Conservation (phyloP, 306 rosid species). For the Quercus robur region DNA sequence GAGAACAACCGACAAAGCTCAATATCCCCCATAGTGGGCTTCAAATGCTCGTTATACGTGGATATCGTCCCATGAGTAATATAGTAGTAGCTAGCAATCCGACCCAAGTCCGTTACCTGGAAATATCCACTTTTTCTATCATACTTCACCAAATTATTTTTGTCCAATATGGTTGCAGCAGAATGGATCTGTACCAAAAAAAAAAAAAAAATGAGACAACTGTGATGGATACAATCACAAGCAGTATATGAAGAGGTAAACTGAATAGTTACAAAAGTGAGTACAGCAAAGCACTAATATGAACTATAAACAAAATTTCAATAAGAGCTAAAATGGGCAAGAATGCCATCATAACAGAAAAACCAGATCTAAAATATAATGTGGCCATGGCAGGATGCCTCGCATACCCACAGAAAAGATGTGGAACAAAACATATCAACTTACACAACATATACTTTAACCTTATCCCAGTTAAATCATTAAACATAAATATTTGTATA, state of each 20-base stretch:
- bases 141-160: conserved; percentile 85
- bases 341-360: not conserved
- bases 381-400: not conserved
- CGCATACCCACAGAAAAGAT: not conserved
- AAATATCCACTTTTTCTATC: conserved; percentile 95
- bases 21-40: conserved; percentile 94
- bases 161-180: conserved; percentile 79
- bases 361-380: not conserved
- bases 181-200: conserved; percentile 75
- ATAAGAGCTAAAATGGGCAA: not conserved
- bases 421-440: not conserved
- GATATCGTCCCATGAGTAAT: conserved; percentile 93
- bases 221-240: not conserved
- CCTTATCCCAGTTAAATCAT: not conserved
- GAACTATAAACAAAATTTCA: not conserved
- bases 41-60: conserved; percentile 89
- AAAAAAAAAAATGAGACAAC: conserved; percentile 17
- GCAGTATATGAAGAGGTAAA: not conserved
- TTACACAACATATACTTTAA: not conserved
- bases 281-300: not conserved
- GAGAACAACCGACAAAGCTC: conserved; percentile 92
- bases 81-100: conserved; percentile 94
- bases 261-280: not conserved
- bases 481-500: not conserved
- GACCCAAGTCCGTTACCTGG: conserved; percentile 96